Base-by-base conservation (phyloP, 768 basidiomycete genomes). In the Hericium rajendrae region DNA sequence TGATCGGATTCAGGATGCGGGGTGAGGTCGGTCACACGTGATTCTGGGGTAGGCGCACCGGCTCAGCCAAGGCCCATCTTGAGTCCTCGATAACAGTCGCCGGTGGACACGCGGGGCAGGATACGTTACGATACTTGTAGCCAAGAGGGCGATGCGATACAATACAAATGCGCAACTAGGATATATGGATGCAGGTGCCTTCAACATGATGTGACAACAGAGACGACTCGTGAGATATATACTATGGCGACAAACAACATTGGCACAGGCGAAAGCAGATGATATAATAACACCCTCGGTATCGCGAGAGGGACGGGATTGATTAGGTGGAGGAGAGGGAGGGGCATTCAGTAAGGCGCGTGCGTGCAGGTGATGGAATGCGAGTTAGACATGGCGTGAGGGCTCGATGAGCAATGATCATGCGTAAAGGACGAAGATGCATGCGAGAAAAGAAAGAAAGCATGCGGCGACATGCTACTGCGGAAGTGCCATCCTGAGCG, bases 401-500 rank as follows among this genome's bases (percentile, higher is more conserved):
- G 41, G 16, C 16, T 43, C 9, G 18, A 15, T n/a, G 41, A 18
- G 41, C 18, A 12, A 18, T 13, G 40, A 8, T 32, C 32, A 32
- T 43, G 41, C 41, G 13, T 43, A 43, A 18, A 18, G 43, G 12
- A 46, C 43, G 16, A 46, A 46, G 18, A 43, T 16, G 41, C 41
- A 43, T 16, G 41, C 41, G 41, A 43, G 16, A 43, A 18, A 32
- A 32, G 32, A 32, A 32, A 32, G 9, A 10, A 32, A 32, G 32
- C 26, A 15, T 43, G 43, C 43, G 20, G 10, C 43, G 43, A 32
- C 32, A 32, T 15, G 16, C 43, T 46, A 46, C 43, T 46, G 43
- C n/a, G n/a, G 43, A 10, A 20, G 43, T 20, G 43, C 43, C 43
- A 46, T 46, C 43, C 43, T 46, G 43, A 93, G 70, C 46, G 84